Percentiles rank a stretch among this genome's conserved stretches.
Conservation (phyloP, 2,329 filamentous ascomycete genomes). For the Nemania diffusa region DNA sequence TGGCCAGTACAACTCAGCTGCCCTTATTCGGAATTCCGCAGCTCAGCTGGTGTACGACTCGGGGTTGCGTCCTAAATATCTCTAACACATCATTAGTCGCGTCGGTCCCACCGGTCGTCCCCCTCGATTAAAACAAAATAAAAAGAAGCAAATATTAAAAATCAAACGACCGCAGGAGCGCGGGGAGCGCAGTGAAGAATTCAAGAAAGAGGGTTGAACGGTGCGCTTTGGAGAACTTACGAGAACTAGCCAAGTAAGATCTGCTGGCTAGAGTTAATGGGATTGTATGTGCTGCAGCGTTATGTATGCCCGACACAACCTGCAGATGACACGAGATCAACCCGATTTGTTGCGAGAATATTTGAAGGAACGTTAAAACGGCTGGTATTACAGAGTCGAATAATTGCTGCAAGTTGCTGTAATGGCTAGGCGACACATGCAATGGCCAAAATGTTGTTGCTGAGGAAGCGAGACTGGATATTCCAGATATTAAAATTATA, state of each 20-base stretch:
- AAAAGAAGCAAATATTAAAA: too few species aligned
- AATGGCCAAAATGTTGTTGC: neutral
- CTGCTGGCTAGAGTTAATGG: neutral
- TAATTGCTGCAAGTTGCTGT: neutral
- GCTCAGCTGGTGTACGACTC: slow-evolving; percentile 28
- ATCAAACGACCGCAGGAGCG: neutral
- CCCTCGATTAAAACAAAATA: neutral
- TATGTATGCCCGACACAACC: slow-evolving; percentile 29
- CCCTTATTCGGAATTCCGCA: slow-evolving; percentile 27
- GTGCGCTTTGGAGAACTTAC: slow-evolving; percentile 16
- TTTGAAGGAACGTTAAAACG: neutral
- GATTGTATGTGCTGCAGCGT: slow-evolving; percentile 19
- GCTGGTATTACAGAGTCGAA: neutral
- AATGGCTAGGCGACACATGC: neutral
- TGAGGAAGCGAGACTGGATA: neutral
- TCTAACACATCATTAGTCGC: slow-evolving; percentile 25
- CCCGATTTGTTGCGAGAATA: slow-evolving; percentile 15
- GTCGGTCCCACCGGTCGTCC: slow-evolving; percentile 10
- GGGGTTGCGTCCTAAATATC: slow-evolving; percentile 18
- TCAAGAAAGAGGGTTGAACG: neutral
- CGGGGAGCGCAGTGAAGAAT: neutral
- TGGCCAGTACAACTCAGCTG: slow-evolving; percentile 6
- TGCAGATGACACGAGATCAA: slow-evolving; percentile 37
- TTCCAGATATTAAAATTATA: neutral
- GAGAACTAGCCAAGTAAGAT: neutral